These are phyloP conservation scores for Aspergillus transmontanensis DNA, from an alignment of 2,329 filamentous ascomycete species.

Conservation along the genomic window DNA sequence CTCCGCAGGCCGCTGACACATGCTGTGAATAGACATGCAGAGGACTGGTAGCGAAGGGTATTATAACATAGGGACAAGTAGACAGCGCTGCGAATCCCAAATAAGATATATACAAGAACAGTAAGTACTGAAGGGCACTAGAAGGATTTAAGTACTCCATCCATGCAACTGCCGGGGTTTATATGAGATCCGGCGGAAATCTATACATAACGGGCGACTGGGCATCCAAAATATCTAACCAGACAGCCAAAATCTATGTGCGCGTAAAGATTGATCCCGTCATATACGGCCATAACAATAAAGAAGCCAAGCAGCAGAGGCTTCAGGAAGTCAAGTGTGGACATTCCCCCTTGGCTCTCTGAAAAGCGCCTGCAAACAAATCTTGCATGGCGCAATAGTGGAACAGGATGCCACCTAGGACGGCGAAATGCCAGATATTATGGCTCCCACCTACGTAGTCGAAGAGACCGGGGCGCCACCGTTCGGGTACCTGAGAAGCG, in stretches of 20 bases:
- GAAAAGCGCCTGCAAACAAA: slow-evolving; percentile 81
- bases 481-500: slow-evolving; percentile 87
- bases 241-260: background rate
- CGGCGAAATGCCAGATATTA: slow-evolving; percentile 96
- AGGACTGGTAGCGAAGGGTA: background rate
- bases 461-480: slow-evolving; percentile 89
- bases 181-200: slow-evolving; percentile 8
- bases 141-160: slow-evolving; percentile 19
- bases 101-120: slow-evolving; percentile 20
- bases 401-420: slow-evolving; percentile 93
- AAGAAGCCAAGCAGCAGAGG: background rate
- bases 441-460: slow-evolving; percentile 95
- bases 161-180: slow-evolving; percentile 18
- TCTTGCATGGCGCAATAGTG: slow-evolving; percentile 96
- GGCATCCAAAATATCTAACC: background rate
- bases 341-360: slow-evolving; percentile 60
- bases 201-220: slow-evolving; percentile 12
- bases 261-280: background rate
- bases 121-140: slow-evolving; percentile 1
- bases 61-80: background rate
- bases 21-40: background rate
- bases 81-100: background rate
- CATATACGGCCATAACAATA: background rate
- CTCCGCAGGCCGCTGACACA: background rate
- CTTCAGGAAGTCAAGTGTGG: slow-evolving; percentile 32